Base-by-base conservation (phyloP, 1,284 basidiomycete genomes). In the Ustilago trichophora region DNA sequence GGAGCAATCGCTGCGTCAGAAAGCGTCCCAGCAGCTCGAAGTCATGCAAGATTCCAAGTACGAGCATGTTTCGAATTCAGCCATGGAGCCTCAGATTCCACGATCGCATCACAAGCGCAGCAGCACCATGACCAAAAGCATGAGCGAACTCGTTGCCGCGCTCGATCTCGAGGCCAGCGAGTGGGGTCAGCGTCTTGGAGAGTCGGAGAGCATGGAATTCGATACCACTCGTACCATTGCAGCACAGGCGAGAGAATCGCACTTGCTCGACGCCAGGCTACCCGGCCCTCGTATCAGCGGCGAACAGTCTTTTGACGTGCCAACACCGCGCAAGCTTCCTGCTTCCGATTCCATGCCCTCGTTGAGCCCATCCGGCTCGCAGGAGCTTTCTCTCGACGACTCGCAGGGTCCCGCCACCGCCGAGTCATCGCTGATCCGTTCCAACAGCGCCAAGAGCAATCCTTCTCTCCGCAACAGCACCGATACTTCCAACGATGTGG, bases 131-230 rank as follows among this genome's bases (percentile, higher is more conserved):
- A 37, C 43, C 19, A 58, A 45, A 43, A 72, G 55, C 44, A 55
- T 72, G 41, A 57, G 44, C 42, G 62, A 68, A 27, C 58, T 72
- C 27, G 48, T 72, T 26, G 53, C 48, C 2, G 69, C 69, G 16
- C 38, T 72, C 11, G 58, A 65, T 18, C 41, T 55, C n/a, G 55
- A 69, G 33, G 62, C 58, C 15, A 43, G 19, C 25, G 44, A 42
- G 35, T 51, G 52, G 52, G 36, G 51, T 1, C 53, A 62, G 26
- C 42, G 41, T 7, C 19, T 47, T 7, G 26, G 36, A 26, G 18
- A 29, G 33, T 31, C 41, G 15, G 35, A 53, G 4, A 35, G 26
- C 36, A 22, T 25, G 34, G 43, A 45, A 2, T 26, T 34, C 27
- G 19, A 25, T 12, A 21, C 12, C 15, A 12, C 5, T 18, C 31